Evolutionary conservation across 306 rosid genomes (phyloP).

Genomic region (Cucumis cinereus): DNA sequence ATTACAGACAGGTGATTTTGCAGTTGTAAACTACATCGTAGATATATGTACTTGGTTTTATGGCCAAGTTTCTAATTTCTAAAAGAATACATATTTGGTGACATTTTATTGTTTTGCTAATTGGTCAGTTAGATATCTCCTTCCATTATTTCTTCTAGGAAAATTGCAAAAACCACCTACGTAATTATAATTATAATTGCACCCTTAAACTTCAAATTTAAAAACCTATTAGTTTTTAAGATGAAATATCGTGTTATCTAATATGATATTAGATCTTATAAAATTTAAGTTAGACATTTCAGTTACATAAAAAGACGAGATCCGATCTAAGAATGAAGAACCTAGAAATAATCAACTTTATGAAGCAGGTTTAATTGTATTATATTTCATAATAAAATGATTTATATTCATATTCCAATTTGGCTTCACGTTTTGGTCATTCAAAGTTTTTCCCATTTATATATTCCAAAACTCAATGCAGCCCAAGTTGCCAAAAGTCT

Average conservation of each 20-base stretch:
- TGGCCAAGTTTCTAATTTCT: not conserved
- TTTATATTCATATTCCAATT: not conserved
- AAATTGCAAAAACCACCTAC: not conserved
- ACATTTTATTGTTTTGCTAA: not conserved
- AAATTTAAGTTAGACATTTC: no score
- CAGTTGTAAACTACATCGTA: not conserved
- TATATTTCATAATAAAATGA: no score
- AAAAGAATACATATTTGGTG: not conserved
- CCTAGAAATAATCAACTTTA: no score
- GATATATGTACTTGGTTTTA: not conserved
- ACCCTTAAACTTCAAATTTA: no score
- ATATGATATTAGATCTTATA: no score
- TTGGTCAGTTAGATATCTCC: not conserved
- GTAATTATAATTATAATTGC: no score
- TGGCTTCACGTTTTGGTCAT: slow-evolving; percentile 2
- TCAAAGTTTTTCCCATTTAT: not conserved
- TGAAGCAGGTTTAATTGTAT: no score
- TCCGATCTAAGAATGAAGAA: no score
- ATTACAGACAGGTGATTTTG: not conserved
- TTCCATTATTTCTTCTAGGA: not conserved
- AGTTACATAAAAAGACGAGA: no score
- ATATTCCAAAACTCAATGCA: not conserved
- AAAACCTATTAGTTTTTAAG: no score
- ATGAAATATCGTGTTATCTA: no score
- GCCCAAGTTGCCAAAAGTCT: slow-evolving; percentile 1